A percentile compares a stretch with the other conserved stretches of the same genome.
Evolutionary conservation across 768 basidiomycete species (phyloP).

Genomic region (Rhizopogon sp.): DNA sequence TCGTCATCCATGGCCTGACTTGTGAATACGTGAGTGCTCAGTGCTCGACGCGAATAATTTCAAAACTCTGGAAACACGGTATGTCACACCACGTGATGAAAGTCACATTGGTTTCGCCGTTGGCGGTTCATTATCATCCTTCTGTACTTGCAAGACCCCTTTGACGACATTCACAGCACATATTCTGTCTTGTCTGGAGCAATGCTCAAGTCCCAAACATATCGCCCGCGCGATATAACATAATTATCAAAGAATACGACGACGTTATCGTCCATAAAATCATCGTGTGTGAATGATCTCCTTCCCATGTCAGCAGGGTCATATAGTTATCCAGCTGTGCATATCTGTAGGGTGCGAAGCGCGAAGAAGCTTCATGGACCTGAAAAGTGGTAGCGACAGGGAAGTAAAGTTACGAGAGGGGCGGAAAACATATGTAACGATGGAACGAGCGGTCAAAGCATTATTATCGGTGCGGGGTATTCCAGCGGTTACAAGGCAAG

Average conservation of each 20-base stretch:
- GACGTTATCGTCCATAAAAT: too few species aligned
- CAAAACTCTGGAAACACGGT: slow-evolving; percentile 11
- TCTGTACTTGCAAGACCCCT: too few species aligned
- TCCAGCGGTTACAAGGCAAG: neutral
- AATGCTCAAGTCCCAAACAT: neutral
- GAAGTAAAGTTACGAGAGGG: too few species aligned
- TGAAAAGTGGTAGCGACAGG: neutral
- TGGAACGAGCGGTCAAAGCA: neutral
- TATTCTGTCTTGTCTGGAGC: neutral
- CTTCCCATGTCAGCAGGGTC: neutral
- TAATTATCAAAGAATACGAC: neutral
- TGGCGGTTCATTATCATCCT: too few species aligned
- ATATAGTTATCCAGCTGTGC: neutral
- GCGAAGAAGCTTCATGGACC: too few species aligned
- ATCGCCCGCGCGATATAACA: neutral
- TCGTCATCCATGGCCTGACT: slow-evolving; percentile 24
- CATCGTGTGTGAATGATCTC: neutral
- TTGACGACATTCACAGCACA: neutral
- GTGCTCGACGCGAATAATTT: neutral
- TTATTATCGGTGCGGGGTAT: neutral
- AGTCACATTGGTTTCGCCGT: slow-evolving; percentile 1
- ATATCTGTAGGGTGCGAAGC: neutral
- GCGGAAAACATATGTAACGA: too few species aligned
- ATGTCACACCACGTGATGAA: slow-evolving; percentile 22
- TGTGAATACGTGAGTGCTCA: neutral